Evolutionary conservation across 352 stramenopile genomes (phyloP).

Genomic region (Phytophthora idaei): DNA sequence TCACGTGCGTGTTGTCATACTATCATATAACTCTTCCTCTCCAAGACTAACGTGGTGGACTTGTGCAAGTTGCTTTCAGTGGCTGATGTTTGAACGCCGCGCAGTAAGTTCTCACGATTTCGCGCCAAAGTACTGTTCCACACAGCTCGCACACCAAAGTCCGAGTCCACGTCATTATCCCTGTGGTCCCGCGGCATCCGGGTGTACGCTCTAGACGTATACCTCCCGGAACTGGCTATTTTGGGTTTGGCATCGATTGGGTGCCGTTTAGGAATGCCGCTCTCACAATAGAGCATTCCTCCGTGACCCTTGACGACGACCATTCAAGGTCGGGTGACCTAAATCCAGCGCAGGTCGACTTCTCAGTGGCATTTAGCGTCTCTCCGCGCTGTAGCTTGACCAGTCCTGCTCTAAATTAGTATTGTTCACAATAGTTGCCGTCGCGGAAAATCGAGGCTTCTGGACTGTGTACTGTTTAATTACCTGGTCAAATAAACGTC

Average conservation of each 20-base stretch:
- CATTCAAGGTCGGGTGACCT: too few relatives aligned
- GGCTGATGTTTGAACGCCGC: not conserved
- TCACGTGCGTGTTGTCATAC: too few relatives aligned
- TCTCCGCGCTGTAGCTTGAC: too few relatives aligned
- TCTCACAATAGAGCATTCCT: too few relatives aligned
- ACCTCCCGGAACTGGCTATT: not conserved
- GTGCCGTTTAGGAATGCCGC: not conserved
- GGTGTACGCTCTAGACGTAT: not conserved
- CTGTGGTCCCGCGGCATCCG: not conserved
- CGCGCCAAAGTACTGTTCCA: not conserved
- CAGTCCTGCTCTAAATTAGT: too few relatives aligned
- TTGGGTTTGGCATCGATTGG: not conserved
- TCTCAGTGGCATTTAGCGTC: too few relatives aligned
- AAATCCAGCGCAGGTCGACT: too few relatives aligned
- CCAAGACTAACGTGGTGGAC: too few relatives aligned
- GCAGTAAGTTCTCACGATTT: not conserved
- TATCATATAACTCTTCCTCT: too few relatives aligned
- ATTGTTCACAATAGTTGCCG: too few relatives aligned
- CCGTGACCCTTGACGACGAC: too few relatives aligned
- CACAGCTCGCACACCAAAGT: not conserved
- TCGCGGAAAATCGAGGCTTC: not conserved
- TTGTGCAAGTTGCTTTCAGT: too few relatives aligned
- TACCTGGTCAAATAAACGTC: not conserved
- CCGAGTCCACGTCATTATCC: not conserved
- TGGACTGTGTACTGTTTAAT: not conserved